Evolutionary conservation across 257 asterid genomes (phyloP).

Genomic region (Cinchona pubescens): DNA sequence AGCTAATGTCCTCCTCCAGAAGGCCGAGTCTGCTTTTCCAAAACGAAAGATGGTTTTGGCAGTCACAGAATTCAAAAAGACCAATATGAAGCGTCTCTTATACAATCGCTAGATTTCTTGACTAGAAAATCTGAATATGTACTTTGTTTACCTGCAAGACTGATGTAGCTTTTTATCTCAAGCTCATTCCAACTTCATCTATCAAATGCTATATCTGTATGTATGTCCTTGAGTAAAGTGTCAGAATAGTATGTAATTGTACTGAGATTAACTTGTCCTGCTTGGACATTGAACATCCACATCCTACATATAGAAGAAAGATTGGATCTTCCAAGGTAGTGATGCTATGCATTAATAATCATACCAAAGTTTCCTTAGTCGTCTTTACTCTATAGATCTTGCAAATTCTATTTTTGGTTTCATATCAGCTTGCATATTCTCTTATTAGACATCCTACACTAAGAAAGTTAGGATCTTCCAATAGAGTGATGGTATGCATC

Average conservation of each 20-base stretch:
- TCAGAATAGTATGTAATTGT: neutral
- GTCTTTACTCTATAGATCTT: too few species aligned
- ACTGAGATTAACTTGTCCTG: neutral
- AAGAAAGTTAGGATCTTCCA: neutral
- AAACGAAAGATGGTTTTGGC: constrained; percentile 70
- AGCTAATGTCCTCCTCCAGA: constrained; percentile 62
- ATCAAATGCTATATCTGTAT: neutral
- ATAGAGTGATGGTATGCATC: neutral
- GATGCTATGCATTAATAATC: too few species aligned
- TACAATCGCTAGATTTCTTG: neutral
- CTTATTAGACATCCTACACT: neutral
- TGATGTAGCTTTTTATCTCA: neutral
- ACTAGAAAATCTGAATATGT: neutral
- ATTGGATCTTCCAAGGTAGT: neutral
- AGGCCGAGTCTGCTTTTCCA: constrained; percentile 69
- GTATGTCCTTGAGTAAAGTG: neutral
- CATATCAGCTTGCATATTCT: too few species aligned
- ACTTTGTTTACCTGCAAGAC: neutral
- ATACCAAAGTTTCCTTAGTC: too few species aligned
- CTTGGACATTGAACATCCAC: too few species aligned
- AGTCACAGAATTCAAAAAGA: constrained; percentile 56
- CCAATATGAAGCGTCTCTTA: neutral
- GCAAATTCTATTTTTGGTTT: too few species aligned
- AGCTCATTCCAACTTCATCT: neutral
- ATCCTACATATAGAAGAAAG: neutral